Percentiles rank a stretch among this genome's conserved stretches.
These are phyloP conservation scores for Wickerhamiella sergipiensis DNA, from an alignment of 805 yeast genomes.

Conservation along the genomic window DNA sequence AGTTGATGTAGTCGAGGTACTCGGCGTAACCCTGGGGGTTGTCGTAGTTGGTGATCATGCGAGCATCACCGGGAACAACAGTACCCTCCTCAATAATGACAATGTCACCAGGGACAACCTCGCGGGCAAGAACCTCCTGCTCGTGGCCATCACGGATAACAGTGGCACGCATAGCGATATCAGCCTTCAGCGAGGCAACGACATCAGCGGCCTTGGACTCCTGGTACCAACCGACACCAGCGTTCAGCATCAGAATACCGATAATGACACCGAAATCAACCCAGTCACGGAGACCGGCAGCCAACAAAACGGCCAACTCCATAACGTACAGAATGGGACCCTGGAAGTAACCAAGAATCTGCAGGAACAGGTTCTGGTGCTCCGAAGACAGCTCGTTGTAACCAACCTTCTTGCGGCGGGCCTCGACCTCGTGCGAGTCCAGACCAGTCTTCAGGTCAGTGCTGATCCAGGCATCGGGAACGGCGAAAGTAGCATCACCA, in stretches of 20 bases:
- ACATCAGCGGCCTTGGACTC: slow-evolving; percentile 97
- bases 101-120: slow-evolving; percentile 91
- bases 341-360: slow-evolving; percentile 74
- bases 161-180: slow-evolving; percentile 78
- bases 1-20: slow-evolving; percentile 28
- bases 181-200: slow-evolving; percentile 90
- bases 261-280: slow-evolving; percentile 96
- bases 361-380: slow-evolving; percentile 61
- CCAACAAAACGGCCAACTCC: slow-evolving; percentile 90
- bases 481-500: slow-evolving; percentile 24
- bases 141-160: slow-evolving; percentile 77
- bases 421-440: slow-evolving; percentile 56
- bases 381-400: slow-evolving; percentile 81
- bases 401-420: slow-evolving; percentile 85
- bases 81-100: slow-evolving; percentile 86
- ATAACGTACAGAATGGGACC: slow-evolving; percentile 93
- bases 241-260: slow-evolving; percentile 77
- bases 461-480: slow-evolving; percentile 71
- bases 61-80: slow-evolving; percentile 88
- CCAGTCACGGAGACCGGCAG: slow-evolving; percentile 96
- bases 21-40: slow-evolving; percentile 27
- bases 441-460: slow-evolving; percentile 73
- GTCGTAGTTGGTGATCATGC: slow-evolving; percentile 35
- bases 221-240: slow-evolving; percentile 90
- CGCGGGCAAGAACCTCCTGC: slow-evolving; percentile 65